A percentile compares a stretch with the other conserved stretches of the same genome.
Evolutionary conservation across 331 rosid species (phyloP).

Genomic region (Quercus phellos): DNA sequence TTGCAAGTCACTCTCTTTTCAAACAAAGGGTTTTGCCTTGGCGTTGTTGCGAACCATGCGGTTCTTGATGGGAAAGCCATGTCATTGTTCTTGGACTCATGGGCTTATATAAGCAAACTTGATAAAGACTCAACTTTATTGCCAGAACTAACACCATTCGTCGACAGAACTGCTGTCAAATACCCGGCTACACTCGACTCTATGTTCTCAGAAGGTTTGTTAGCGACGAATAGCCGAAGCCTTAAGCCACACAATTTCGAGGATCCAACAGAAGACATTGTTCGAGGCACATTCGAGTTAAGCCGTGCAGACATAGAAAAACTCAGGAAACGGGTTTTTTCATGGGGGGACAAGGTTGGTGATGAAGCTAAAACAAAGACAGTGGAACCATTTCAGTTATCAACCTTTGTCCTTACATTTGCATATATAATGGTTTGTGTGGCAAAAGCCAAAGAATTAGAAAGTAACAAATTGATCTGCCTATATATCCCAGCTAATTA

Average conservation of each 20-base stretch:
- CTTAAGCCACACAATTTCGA: conserved; percentile 9
- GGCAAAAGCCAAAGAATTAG: conserved; percentile 27
- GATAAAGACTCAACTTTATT: background rate
- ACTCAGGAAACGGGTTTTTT: conserved; percentile 16
- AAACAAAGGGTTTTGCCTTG: conserved; percentile 33
- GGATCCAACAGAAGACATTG: background rate
- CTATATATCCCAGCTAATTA: conserved; percentile 22
- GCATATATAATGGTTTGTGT: conserved; percentile 35
- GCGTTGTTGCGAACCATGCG: conserved; percentile 37
- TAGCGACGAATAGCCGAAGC: conserved; percentile 21
- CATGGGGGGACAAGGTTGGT: background rate
- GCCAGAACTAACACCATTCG: conserved; percentile 15
- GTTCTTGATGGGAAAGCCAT: conserved; percentile 35
- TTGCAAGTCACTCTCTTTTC: conserved; percentile 41
- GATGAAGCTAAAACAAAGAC: too few relatives aligned
- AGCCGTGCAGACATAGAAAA: conserved; percentile 28
- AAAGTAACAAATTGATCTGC: background rate
- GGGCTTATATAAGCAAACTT: conserved; percentile 32
- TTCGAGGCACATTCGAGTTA: conserved; percentile 34
- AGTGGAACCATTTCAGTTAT: conserved; percentile 13
- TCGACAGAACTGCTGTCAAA: conserved; percentile 21
- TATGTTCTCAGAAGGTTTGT: background rate
- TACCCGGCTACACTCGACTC: conserved; percentile 15
- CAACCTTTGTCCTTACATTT: conserved; percentile 28
- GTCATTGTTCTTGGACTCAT: conserved; percentile 28